phyloP scores from a whole-genome alignment of 768 basidiomycete genomes.

The Porphyrellus cyaneotinctus region DNA sequence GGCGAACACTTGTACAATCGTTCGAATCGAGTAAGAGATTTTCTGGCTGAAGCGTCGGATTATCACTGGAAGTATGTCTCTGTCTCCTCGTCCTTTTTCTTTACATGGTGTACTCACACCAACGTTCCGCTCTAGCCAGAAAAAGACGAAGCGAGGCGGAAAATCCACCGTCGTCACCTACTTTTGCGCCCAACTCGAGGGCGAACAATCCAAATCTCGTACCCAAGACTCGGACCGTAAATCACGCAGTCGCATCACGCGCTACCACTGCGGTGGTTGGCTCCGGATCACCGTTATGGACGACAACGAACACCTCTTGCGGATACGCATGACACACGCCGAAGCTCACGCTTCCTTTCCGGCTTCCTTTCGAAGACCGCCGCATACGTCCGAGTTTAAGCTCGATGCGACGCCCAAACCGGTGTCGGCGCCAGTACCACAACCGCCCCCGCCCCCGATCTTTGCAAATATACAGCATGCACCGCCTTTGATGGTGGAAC shows the following conservation, averaged over 20 bases:
- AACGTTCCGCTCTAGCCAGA: conserved; percentile 18
- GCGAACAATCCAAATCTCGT: conserved; percentile 33
- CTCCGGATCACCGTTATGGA: conserved; percentile 36
- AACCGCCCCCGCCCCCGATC: conserved; percentile 13
- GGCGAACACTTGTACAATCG: conserved; percentile 35
- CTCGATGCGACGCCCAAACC: conserved; percentile 29
- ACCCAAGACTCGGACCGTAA: conserved; percentile 33
- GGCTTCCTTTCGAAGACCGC: conserved; percentile 31
- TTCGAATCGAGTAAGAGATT: conserved; percentile 34
- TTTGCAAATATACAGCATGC: conserved; percentile 23
- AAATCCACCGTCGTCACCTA: conserved; percentile 35
- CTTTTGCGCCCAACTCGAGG: conserved; percentile 34
- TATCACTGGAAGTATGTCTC: conserved; percentile 35
- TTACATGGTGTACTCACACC: not conserved
- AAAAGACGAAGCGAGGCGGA: conserved; percentile 34
- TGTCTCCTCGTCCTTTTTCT: not conserved
- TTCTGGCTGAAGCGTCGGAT: conserved; percentile 32
- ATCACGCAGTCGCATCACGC: conserved; percentile 33
- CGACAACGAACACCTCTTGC: conserved; percentile 32
- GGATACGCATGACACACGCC: conserved; percentile 35
- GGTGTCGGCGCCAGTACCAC: conserved; percentile 8
- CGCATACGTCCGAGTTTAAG: conserved; percentile 33
- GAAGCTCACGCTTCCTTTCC: conserved; percentile 33
- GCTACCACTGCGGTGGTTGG: conserved; percentile 34
- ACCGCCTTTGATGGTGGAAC: conserved; percentile 19